Conservation (phyloP, 2,329 filamentous ascomycete species). For the Botrytis byssoidea region DNA sequence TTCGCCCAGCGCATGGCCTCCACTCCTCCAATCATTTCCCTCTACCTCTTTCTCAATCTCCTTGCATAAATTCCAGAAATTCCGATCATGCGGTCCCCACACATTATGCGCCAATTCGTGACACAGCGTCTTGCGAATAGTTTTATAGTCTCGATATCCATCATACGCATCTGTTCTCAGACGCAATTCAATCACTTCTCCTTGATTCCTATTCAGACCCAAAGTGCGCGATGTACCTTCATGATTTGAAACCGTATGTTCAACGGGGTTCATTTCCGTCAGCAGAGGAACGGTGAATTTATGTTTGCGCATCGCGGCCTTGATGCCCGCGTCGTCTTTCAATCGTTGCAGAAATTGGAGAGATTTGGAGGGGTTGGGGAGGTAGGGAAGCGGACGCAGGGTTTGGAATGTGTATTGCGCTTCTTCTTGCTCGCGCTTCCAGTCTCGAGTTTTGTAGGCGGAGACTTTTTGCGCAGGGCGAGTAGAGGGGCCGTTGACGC, state of each 20-base stretch:
- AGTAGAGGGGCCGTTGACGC: slow-evolving; percentile 42
- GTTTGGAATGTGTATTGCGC: slow-evolving; percentile 78
- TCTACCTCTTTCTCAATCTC: slow-evolving; percentile 87
- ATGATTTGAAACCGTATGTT: slow-evolving; percentile 70
- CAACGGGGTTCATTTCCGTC: slow-evolving; percentile 91
- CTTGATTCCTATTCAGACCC: slow-evolving; percentile 82
- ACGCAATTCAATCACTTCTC: slow-evolving; percentile 86
- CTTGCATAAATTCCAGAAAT: slow-evolving; percentile 88
- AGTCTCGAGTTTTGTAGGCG: slow-evolving; percentile 45
- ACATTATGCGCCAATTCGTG: slow-evolving; percentile 96
- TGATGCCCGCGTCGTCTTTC: slow-evolving; percentile 80
- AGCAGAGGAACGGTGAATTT: slow-evolving; percentile 80
- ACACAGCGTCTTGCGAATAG: slow-evolving; percentile 86
- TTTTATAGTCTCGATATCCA: slow-evolving; percentile 89
- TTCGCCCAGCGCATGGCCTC: slow-evolving; percentile 61
- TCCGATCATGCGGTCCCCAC: slow-evolving; percentile 74
- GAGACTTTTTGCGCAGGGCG: slow-evolving; percentile 38
- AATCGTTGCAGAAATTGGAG: slow-evolving; percentile 72
- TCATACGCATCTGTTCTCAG: slow-evolving; percentile 92
- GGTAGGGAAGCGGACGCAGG: slow-evolving; percentile 71
- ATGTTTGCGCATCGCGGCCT: slow-evolving; percentile 77
- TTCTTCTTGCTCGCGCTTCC: slow-evolving; percentile 46
- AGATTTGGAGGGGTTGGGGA: slow-evolving; percentile 72
- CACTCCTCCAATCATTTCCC: slow-evolving; percentile 71
- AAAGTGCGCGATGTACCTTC: slow-evolving; percentile 74